These are phyloP conservation scores for Eryngium alpinum DNA, from an alignment of 140 eudicot species.

Conservation along the genomic window DNA sequence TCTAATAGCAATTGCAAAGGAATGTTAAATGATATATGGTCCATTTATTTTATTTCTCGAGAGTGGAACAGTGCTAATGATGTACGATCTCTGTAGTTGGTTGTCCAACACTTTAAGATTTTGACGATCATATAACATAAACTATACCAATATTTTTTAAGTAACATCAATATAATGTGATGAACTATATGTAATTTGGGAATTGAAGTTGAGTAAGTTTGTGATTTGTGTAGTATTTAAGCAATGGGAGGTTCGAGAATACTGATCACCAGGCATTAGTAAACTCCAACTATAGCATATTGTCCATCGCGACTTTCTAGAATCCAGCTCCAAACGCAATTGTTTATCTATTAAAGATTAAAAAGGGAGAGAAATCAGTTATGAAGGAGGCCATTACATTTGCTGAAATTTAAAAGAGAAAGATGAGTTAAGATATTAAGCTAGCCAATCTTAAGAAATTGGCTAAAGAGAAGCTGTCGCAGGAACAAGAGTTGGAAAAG, in stretches of 20 bases:
- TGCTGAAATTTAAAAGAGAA: constrained; percentile 72
- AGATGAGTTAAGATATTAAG: constrained; percentile 70
- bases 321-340: constrained; percentile 83
- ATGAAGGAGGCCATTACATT: constrained; percentile 67
- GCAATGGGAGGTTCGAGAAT: constrained; percentile 92
- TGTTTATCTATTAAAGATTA: constrained; percentile 66
- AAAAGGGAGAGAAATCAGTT: constrained; percentile 62
- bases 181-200: not conserved
- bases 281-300: constrained; percentile 68
- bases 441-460: constrained; percentile 61
- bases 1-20: too few relatives aligned
- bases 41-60: too few relatives aligned
- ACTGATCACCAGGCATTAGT: constrained; percentile 95
- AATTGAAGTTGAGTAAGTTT: not conserved
- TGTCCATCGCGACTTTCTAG: constrained; percentile 87
- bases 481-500: constrained; percentile 26
- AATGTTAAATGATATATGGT: too few relatives aligned
- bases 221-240: constrained; percentile 40
- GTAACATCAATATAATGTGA: too few relatives aligned
- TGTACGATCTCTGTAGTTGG: too few relatives aligned
- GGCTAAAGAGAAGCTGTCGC: constrained; percentile 40
- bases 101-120: too few relatives aligned
- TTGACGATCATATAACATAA: too few relatives aligned
- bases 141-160: too few relatives aligned
- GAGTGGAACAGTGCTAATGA: too few relatives aligned